These are phyloP conservation scores for Asclepias syriaca DNA, from an alignment of 257 asterid genomes.

Conservation along the genomic window DNA sequence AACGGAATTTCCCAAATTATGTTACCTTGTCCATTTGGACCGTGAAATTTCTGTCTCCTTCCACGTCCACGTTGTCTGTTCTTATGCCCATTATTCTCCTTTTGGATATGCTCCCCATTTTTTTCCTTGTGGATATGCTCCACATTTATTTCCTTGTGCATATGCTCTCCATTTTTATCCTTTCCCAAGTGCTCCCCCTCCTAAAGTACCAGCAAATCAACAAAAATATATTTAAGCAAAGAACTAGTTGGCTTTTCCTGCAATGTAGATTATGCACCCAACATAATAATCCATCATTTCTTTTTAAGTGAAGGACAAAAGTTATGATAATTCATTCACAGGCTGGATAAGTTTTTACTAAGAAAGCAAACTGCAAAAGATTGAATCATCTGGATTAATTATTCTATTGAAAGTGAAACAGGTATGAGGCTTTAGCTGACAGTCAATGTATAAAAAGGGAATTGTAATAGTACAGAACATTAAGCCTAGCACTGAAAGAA, in stretches of 20 bases:
- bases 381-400: not conserved
- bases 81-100: conserved; percentile 52
- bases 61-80: conserved; percentile 68
- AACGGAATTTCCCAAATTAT: not conserved
- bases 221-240: not conserved
- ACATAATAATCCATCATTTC: not conserved
- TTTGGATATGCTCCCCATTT: conserved; percentile 39
- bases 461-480: not conserved
- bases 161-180: conserved; percentile 43
- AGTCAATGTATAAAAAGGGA: too few relatives aligned
- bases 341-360: not conserved
- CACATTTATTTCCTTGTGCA: conserved; percentile 44
- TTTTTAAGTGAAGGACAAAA: not conserved
- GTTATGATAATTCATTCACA: not conserved
- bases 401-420: not conserved
- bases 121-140: conserved; percentile 44
- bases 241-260: not conserved
- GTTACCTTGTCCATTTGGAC: conserved; percentile 69
- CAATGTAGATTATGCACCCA: not conserved
- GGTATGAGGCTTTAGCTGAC: not conserved
- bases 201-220: conserved; percentile 25
- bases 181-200: conserved; percentile 44
- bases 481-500: not conserved
- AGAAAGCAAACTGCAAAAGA: not conserved
- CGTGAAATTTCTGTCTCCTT: conserved; percentile 60